Base-by-base conservation (phyloP, 139 green algal species). In the Chlorella ohadii region DNA sequence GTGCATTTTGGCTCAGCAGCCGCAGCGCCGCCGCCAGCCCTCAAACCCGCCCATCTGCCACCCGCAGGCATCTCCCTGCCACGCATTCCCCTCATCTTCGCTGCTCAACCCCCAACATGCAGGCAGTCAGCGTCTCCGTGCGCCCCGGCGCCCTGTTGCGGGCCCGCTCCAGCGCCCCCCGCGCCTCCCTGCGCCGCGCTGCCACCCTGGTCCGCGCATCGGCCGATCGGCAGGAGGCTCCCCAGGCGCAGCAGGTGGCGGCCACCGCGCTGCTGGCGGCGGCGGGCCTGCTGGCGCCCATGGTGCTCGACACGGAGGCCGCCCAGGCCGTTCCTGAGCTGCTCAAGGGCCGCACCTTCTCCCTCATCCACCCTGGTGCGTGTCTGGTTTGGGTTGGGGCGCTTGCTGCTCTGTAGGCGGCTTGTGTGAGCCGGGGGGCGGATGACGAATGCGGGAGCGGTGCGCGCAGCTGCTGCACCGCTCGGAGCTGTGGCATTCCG, bases 321-420 rank as follows among this genome's bases (percentile, higher is more conserved):
- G 80, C 80, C 3, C n/a, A 64, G 55, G 80, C 80, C 22, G 80
- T 85, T 34, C 78, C 78, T 6, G 78, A 72, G 36, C 31, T 83
- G 23, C 41, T 89, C 64, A 84, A 84, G 59, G 86, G 86, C 44
- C 86, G 80, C 22, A 87, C 80, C 55, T 70, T 91, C 31, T 90
- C 84, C 34, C 70, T 97, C 12, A 83, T 96, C 38, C 78, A 83
- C 31, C 78, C 78, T 4, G 78, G 78, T 83, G 63, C 25, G 77
- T 34, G 39, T 4, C 7, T 71, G n/a, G n/a, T 1, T 13, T 63
- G 71, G n/a, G n/a, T n/a, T n/a, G n/a, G n/a, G n/a, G n/a, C n/a
- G n/a, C n/a, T n/a, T n/a, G n/a, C n/a, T n/a, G n/a, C n/a, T n/a
- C n/a, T n/a, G n/a, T n/a, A n/a, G n/a, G n/a, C n/a, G n/a, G n/a